A percentile compares a stretch with the other conserved stretches of the same genome.
phyloP scores from a whole-genome alignment of 768 basidiomycete genomes.

The Suillus americanus region DNA sequence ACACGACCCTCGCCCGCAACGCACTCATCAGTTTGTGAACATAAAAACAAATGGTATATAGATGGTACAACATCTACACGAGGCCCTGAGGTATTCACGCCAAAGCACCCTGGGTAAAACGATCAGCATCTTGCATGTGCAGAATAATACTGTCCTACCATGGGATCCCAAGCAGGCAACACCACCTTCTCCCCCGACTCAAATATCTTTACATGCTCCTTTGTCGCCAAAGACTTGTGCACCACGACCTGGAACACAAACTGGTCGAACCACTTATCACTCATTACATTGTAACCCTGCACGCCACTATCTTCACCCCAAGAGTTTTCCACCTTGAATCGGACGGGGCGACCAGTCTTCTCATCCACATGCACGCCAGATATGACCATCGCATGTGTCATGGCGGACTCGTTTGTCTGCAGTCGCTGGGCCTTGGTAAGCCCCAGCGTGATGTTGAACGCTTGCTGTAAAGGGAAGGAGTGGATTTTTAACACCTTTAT shows the following conservation, averaged over 20 bases:
- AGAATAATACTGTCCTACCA: constrained; percentile 21
- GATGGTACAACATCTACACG: constrained; percentile 41
- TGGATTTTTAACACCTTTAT: neutral
- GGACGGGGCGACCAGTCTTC: constrained; percentile 63
- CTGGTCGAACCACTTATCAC: constrained; percentile 90
- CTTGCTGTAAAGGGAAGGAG: constrained; percentile 47
- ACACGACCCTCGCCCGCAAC: too few species aligned
- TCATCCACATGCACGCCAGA: constrained; percentile 86
- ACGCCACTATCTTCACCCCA: constrained; percentile 82
- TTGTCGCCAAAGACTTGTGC: constrained; percentile 75
- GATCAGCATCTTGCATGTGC: neutral
- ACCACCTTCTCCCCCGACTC: constrained; percentile 65
- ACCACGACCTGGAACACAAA: constrained; percentile 94
- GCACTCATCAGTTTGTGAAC: neutral
- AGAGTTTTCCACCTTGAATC: constrained; percentile 97
- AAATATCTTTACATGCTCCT: constrained; percentile 77
- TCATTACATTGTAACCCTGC: constrained; percentile 92
- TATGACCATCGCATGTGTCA: constrained; percentile 93
- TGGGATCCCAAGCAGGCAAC: constrained; percentile 82
- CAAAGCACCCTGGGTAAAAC: constrained; percentile 9
- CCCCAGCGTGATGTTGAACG: constrained; percentile 79
- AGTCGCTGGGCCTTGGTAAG: constrained; percentile 87
- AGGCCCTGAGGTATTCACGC: constrained; percentile 29
- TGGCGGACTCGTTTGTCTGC: constrained; percentile 77
- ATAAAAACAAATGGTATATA: constrained; percentile 6